These are phyloP conservation scores for Penicillium goetzii DNA, from an alignment of 495 filamentous ascomycete species.

Conservation along the genomic window DNA sequence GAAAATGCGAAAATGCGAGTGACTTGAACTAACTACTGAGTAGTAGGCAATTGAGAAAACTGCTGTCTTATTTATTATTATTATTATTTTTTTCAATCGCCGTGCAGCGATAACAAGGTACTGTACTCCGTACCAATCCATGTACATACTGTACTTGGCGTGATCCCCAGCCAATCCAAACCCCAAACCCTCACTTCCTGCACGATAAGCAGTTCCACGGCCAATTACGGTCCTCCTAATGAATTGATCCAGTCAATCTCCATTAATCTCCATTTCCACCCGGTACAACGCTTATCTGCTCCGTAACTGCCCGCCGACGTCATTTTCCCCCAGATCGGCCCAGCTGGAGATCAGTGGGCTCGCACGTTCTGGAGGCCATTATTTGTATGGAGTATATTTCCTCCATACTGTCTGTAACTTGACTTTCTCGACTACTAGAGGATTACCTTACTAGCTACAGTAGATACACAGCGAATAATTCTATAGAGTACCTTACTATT, in stretches of 20 bases:
- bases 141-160: background rate
- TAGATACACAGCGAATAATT: background rate
- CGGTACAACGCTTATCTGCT: background rate
- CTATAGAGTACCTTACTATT: background rate
- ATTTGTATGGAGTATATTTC: too few species aligned
- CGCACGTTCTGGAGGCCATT: background rate
- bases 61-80: background rate
- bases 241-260: background rate
- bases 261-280: background rate
- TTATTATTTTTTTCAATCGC: background rate
- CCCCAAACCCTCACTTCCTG: background rate
- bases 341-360: background rate
- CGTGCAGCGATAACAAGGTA: background rate
- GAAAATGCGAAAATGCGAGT: background rate
- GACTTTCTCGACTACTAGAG: background rate
- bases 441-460: background rate
- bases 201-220: background rate
- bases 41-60: background rate
- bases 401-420: background rate
- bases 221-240: background rate
- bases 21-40: background rate
- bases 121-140: background rate
- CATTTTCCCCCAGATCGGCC: conserved; percentile 2
- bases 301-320: conserved; percentile 2
- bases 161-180: background rate